Evolutionary conservation across 1,284 basidiomycete species (phyloP), one percentile per base, ranked within the genome.

Genomic region (Porogramme epimiltina): DNA sequence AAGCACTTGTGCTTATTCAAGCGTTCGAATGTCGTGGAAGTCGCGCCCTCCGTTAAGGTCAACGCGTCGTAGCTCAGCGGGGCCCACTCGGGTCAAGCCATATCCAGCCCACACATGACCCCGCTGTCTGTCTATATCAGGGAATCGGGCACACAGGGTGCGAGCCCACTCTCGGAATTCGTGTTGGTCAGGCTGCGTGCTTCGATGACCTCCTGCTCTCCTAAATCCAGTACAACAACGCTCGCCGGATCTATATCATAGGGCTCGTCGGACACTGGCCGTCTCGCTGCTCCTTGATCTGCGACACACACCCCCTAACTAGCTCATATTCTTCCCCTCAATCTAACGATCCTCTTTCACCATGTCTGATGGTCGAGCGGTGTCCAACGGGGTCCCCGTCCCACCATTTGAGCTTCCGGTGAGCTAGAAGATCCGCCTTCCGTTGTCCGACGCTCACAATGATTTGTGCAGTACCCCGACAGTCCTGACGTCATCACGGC

Each of bases 401-500:
- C 68, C 66, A 22, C 55, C 62, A 16, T 63, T 70, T 49, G 52
- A 64, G 33, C 54, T 70, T 5, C 68, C 69, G 42, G 69, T 70
- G 49, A 41, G 67, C 44, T 26, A n/a, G 5, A 36, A 20, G 15
- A 20, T 22, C n/a, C 1, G 11, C 4, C 26, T n/a, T 18, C 16
- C 40, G 23, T 49, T n/a, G n/a, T n/a, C n/a, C n/a, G n/a, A n/a
- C n/a, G n/a, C n/a, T n/a, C n/a, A n/a, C n/a, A n/a, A n/a, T n/a
- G n/a, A n/a, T n/a, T n/a, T 36, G 22, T 33, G 33, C 43, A 82
- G 79, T 71, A 75, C 33, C 80, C 81, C 34, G 75, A 81, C 54
- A 71, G 62, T 22, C 71, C 79, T 11, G 82, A 84, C 37, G 74
- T 73, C 51, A 78, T 87, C 59, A 87, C 84, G 0, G 71, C 72